phyloP scores from a whole-genome alignment of 2,329 filamentous ascomycete genomes.

The Hymenoscyphus linearis region DNA sequence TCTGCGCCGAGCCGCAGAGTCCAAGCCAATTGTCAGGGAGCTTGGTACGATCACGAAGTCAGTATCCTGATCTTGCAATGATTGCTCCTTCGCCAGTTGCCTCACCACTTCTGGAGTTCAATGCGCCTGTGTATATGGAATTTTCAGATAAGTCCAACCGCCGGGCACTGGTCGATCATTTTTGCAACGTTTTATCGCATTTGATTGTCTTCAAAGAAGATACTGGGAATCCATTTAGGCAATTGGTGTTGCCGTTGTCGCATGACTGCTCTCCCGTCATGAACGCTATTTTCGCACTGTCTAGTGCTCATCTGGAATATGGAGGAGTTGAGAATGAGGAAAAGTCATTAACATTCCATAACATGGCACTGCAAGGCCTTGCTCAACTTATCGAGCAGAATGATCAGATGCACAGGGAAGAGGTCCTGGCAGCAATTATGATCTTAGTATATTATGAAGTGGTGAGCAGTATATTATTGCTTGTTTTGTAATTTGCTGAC shows the following conservation, averaged over 20 bases:
- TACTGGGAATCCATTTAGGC: constrained; percentile 57
- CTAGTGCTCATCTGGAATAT: constrained; percentile 77
- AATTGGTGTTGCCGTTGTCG: constrained; percentile 56
- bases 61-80: constrained; percentile 31
- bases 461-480: constrained; percentile 36
- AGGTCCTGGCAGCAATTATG: constrained; percentile 56
- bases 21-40: constrained; percentile 6
- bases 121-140: constrained; percentile 48
- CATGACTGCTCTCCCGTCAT: constrained; percentile 56
- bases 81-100: constrained; percentile 26
- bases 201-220: constrained; percentile 62
- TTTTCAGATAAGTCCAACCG: constrained; percentile 51
- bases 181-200: constrained; percentile 58
- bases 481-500: constrained; percentile 1
- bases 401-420: constrained; percentile 46
- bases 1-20: constrained; percentile 13
- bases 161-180: constrained; percentile 54
- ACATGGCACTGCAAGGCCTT: constrained; percentile 52
- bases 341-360: constrained; percentile 55
- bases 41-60: constrained; percentile 23
- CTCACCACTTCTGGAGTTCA: constrained; percentile 43
- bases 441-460: constrained; percentile 60
- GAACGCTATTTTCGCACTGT: constrained; percentile 79
- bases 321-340: constrained; percentile 47
- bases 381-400: constrained; percentile 51